Evolutionary conservation across 257 asterid species (phyloP).

Genomic region (Fraxinus pennsylvanica): DNA sequence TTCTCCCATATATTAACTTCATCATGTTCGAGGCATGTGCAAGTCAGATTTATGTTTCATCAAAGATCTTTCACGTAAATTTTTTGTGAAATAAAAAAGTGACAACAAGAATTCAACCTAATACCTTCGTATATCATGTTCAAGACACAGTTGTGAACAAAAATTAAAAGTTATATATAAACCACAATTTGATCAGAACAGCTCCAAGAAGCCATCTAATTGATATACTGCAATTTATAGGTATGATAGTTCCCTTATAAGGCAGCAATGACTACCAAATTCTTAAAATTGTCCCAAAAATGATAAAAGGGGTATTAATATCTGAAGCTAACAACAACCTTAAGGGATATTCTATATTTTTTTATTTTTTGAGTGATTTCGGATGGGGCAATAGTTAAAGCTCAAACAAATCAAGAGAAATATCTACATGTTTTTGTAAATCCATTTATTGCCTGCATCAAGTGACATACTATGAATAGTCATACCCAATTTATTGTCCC

Average conservation of each 20-base stretch:
- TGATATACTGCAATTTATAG: neutral
- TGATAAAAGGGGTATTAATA: neutral
- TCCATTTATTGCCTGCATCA: neutral
- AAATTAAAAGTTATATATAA: neutral
- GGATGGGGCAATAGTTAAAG: neutral
- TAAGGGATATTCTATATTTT: no score
- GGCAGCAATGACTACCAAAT: constrained; percentile 7
- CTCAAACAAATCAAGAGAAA: neutral
- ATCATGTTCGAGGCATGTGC: neutral
- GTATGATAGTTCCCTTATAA: neutral
- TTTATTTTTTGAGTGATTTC: neutral
- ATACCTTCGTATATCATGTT: neutral
- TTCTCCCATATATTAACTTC: neutral
- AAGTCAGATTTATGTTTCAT: neutral
- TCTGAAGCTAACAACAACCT: neutral
- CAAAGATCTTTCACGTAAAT: neutral
- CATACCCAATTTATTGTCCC: constrained; percentile 98
- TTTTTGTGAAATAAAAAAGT: neutral
- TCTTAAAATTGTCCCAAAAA: constrained; percentile 3
- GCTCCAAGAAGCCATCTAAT: neutral
- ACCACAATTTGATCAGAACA: neutral
- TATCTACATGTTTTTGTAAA: neutral
- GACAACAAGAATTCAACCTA: neutral
- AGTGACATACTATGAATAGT: constrained; percentile 18
- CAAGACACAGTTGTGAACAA: neutral